phyloP scores from a whole-genome alignment of 1,284 basidiomycete species.

The Trichosporon asahii region DNA sequence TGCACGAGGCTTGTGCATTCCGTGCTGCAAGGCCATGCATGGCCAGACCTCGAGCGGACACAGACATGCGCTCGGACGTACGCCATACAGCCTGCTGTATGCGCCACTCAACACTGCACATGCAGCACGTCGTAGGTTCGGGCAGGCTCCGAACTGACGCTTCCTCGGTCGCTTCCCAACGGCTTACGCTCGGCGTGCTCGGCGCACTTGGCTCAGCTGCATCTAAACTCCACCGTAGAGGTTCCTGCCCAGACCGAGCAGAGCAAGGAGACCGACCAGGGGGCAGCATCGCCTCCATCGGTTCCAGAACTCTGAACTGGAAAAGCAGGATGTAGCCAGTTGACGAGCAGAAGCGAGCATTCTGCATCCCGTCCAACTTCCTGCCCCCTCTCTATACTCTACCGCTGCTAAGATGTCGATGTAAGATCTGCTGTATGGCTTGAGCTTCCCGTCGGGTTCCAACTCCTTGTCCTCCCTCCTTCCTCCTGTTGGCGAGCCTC shows the following conservation, averaged over 20 bases:
- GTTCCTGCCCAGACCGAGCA: background rate
- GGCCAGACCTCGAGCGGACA: background rate
- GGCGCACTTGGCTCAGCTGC: background rate
- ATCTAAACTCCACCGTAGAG: background rate
- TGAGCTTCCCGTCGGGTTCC: background rate
- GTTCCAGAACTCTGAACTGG: background rate
- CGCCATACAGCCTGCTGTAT: background rate
- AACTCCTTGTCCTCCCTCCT: too few relatives aligned
- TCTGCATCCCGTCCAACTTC: too few relatives aligned
- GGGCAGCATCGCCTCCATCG: background rate
- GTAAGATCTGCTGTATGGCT: background rate
- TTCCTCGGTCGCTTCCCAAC: too few relatives aligned
- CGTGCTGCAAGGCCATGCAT: background rate
- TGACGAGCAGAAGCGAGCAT: too few relatives aligned
- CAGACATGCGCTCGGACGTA: background rate
- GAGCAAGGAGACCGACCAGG: too few relatives aligned
- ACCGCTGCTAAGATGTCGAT: background rate
- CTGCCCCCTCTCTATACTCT: too few relatives aligned
- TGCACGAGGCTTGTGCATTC: too few relatives aligned
- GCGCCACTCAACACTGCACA: background rate
- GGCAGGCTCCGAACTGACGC: too few relatives aligned
- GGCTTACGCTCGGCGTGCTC: background rate
- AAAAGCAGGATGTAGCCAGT: background rate
- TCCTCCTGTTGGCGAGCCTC: too few relatives aligned
- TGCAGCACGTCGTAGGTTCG: background rate